Evolutionary conservation across 2,329 filamentous ascomycete species (phyloP).

Genomic region (Arthroderma sp.): DNA sequence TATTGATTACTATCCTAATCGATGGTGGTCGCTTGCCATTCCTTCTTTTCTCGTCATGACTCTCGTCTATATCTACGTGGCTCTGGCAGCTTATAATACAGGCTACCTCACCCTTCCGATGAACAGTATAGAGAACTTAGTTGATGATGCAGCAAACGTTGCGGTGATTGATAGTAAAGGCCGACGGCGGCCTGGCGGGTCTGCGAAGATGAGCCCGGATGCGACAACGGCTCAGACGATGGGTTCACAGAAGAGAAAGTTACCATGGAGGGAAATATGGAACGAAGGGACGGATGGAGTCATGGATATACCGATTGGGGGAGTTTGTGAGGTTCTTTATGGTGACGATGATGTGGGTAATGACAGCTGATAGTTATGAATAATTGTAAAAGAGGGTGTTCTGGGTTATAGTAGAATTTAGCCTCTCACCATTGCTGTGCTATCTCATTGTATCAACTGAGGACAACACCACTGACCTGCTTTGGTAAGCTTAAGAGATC

Average conservation of each 20-base stretch:
- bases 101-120: conserved; percentile 75
- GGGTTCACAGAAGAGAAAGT: conserved; percentile 28
- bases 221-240: conserved; percentile 30
- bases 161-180: conserved; percentile 68
- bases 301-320: conserved; percentile 89
- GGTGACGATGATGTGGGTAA: conserved; percentile 37
- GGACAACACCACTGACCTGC: too few species aligned
- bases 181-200: conserved; percentile 34
- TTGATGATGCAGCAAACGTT: conserved; percentile 78
- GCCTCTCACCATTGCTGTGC: too few species aligned
- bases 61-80: conserved; percentile 85
- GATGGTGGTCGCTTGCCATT: conserved; percentile 93
- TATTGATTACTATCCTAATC: conserved; percentile 91
- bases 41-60: conserved; percentile 81
- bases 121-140: conserved; percentile 70
- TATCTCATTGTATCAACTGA: too few species aligned
- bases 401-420: too few species aligned
- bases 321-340: conserved; percentile 89
- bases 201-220: conserved; percentile 29
- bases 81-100: conserved; percentile 79
- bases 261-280: conserved; percentile 75
- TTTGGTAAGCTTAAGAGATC: too few species aligned
- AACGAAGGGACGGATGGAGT: conserved; percentile 89
- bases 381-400: too few species aligned
- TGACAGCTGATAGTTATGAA: background rate